These are phyloP conservation scores for Suillus alpinus DNA, from an alignment of 768 basidiomycete genomes.

Conservation along the genomic window DNA sequence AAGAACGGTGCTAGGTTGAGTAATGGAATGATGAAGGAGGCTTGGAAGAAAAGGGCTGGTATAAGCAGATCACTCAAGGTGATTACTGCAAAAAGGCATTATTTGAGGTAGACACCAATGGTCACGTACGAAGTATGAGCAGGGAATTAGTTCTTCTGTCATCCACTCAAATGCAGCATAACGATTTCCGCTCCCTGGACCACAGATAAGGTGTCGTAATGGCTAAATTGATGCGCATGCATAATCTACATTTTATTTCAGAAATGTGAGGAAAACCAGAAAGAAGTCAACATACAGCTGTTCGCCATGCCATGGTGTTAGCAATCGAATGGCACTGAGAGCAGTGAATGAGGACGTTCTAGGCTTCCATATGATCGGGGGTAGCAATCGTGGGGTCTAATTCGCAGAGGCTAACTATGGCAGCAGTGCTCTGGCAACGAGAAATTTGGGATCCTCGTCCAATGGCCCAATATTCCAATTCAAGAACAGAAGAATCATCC, in stretches of 20 bases:
- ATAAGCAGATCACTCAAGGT: no score
- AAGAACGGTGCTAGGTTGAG: not conserved
- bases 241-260: not conserved
- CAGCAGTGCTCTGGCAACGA: conserved; percentile 14
- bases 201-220: not conserved
- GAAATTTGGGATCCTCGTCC: not conserved
- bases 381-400: conserved; percentile 34
- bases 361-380: conserved; percentile 32
- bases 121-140: not conserved
- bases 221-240: not conserved
- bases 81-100: not conserved
- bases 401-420: conserved; percentile 29
- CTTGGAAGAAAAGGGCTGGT: not conserved
- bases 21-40: not conserved
- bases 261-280: not conserved
- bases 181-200: not conserved
- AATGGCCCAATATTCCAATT: not conserved
- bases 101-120: not conserved
- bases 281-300: not conserved
- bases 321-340: not conserved
- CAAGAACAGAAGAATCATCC: not conserved
- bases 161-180: not conserved
- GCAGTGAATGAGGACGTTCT: not conserved
- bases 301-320: not conserved
- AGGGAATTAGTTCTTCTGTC: not conserved